Evolutionary conservation across 176 grass and related monocot species (phyloP).

Genomic region (Rhynchospora pubera): DNA sequence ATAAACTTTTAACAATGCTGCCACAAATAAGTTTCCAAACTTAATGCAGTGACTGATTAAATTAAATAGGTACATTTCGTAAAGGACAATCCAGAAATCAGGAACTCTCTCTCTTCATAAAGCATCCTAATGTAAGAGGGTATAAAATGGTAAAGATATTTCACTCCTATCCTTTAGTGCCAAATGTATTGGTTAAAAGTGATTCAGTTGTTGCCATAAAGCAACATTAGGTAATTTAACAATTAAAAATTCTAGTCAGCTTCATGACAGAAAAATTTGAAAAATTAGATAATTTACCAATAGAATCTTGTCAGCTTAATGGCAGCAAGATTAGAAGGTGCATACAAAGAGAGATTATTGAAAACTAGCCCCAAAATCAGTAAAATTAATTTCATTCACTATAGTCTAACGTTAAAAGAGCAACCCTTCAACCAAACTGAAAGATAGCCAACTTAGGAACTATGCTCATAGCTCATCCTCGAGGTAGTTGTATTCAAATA

Average conservation of each 20-base stretch:
- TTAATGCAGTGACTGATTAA: background rate
- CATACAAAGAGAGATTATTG: background rate
- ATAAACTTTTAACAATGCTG: background rate
- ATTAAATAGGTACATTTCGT: background rate
- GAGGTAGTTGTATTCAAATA: constrained; percentile 91
- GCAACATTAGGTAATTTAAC: background rate
- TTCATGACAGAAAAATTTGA: background rate
- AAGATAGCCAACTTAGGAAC: background rate
- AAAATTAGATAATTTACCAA: background rate
- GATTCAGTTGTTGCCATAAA: background rate
- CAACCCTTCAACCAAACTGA: background rate
- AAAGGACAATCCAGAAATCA: background rate
- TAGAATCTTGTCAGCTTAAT: background rate
- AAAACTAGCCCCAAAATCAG: background rate
- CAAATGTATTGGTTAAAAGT: background rate
- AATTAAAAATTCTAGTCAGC: background rate
- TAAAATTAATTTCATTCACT: constrained; percentile 5
- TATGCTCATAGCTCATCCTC: constrained; percentile 60
- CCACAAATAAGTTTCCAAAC: too few species aligned
- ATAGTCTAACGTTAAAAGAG: background rate
- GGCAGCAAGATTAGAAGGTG: background rate
- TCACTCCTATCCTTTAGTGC: background rate
- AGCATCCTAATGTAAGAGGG: background rate
- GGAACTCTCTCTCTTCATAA: background rate
- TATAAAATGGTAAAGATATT: background rate